phyloP scores from a whole-genome alignment of 176 grass and related monocot genomes.

The Aegilops longissima region DNA sequence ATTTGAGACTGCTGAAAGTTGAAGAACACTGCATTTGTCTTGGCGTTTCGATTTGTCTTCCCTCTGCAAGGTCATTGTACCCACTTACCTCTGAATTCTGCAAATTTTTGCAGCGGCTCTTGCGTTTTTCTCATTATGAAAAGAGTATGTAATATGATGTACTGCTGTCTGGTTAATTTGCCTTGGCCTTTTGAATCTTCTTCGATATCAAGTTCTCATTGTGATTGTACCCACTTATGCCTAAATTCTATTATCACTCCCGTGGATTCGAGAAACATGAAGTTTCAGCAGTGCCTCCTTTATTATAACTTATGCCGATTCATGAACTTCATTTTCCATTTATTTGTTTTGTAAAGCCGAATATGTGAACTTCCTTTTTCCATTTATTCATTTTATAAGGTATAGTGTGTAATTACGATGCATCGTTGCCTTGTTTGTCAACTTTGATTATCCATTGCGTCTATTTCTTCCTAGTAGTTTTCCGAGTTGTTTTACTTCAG shows the following conservation, averaged over 20 bases:
- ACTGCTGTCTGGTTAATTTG: background rate
- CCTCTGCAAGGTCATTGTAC: background rate
- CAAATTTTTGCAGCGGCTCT: background rate
- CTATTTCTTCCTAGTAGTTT: background rate
- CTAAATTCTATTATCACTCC: background rate
- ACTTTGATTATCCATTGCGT: background rate
- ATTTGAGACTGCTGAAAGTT: too few species aligned
- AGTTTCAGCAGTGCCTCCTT: background rate
- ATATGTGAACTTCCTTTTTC: too few species aligned
- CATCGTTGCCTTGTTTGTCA: background rate
- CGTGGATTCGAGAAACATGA: background rate
- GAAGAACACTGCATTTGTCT: too few species aligned
- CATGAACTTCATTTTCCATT: background rate
- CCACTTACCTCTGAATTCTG: background rate
- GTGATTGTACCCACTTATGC: too few species aligned
- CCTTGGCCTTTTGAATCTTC: background rate
- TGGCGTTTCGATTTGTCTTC: background rate
- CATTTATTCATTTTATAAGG: too few species aligned
- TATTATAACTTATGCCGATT: background rate
- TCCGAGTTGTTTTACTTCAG: background rate
- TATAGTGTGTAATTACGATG: too few species aligned
- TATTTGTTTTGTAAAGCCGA: too few species aligned
- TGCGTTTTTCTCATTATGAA: background rate
- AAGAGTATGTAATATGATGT: background rate
- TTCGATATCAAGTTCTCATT: background rate